Percentiles rank a stretch among this genome's conserved stretches.
Conservation (phyloP, 345 rosid species). For the Zanthoxylum bungeanum region DNA sequence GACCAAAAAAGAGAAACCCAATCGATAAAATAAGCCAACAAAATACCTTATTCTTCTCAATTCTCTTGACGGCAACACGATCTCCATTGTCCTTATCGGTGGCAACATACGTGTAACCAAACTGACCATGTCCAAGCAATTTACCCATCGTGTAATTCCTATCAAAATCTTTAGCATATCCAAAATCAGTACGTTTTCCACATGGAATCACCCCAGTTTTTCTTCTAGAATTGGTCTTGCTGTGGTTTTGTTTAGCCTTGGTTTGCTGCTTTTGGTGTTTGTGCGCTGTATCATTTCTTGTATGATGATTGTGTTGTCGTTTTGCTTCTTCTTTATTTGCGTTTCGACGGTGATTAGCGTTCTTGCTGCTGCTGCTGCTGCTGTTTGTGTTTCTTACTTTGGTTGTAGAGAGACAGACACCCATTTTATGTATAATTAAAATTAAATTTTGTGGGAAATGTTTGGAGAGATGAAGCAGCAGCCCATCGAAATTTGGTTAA, state of each 20-base stretch:
- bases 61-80: conserved; percentile 58
- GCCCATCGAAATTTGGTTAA: not conserved
- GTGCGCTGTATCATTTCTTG: not conserved
- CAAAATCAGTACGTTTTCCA: conserved; percentile 57
- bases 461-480: not conserved
- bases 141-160: conserved; percentile 43
- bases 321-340: not conserved
- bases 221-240: conserved; percentile 19
- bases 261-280: too few species aligned
- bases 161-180: conserved; percentile 53
- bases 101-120: conserved; percentile 68
- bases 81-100: conserved; percentile 44
- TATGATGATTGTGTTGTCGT: not conserved
- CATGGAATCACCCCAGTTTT: conserved; percentile 32
- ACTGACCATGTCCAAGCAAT: conserved; percentile 62
- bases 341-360: conserved; percentile 25
- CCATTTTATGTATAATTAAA: conserved; percentile 54
- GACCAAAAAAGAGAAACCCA: not conserved
- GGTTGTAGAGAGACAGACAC: conserved; percentile 69
- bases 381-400: conserved; percentile 60
- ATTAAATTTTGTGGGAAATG: not conserved
- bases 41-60: conserved; percentile 52
- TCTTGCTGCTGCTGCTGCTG: conserved; percentile 24
- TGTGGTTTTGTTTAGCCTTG: not conserved
- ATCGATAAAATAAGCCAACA: not conserved